A percentile compares a stretch with the other conserved stretches of the same genome.
phyloP scores from a whole-genome alignment of 805 yeast species.

The Candida odintsovae region DNA sequence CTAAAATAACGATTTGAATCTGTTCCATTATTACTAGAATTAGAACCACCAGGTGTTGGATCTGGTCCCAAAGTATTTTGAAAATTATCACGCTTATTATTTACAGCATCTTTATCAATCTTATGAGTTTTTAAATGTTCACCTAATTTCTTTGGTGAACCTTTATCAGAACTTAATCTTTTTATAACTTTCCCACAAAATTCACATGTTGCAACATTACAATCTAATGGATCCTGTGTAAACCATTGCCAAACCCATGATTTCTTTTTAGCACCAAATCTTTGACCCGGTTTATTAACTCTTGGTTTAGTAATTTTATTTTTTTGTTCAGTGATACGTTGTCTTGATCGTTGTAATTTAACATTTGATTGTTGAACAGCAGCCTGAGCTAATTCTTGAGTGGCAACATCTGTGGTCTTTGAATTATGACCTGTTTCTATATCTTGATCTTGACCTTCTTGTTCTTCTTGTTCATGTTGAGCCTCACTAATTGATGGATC shows the following conservation, averaged over 20 bases:
- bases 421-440: slow-evolving; percentile 4
- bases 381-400: slow-evolving; percentile 17
- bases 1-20: slow-evolving; percentile 31
- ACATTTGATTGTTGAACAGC: slow-evolving; percentile 18
- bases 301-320: slow-evolving; percentile 21
- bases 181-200: slow-evolving; percentile 44
- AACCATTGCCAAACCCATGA: slow-evolving; percentile 66
- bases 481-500: slow-evolving; percentile 21
- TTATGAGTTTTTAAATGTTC: slow-evolving; percentile 55
- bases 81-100: slow-evolving; percentile 30
- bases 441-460: background rate
- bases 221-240: slow-evolving; percentile 41
- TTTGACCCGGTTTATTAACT: slow-evolving; percentile 45
- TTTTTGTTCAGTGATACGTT: background rate
- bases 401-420: slow-evolving; percentile 1
- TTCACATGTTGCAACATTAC: slow-evolving; percentile 49
- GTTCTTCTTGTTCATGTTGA: slow-evolving; percentile 1
- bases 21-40: background rate
- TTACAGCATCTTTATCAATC: slow-evolving; percentile 34
- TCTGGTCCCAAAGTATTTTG: background rate
- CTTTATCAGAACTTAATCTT: slow-evolving; percentile 47
- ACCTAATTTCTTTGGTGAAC: slow-evolving; percentile 52
- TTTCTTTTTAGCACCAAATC: slow-evolving; percentile 54
- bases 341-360: background rate
- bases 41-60: slow-evolving; percentile 1